Conservation (phyloP, 179 eudicot species). For the Spergularia azorica region DNA sequence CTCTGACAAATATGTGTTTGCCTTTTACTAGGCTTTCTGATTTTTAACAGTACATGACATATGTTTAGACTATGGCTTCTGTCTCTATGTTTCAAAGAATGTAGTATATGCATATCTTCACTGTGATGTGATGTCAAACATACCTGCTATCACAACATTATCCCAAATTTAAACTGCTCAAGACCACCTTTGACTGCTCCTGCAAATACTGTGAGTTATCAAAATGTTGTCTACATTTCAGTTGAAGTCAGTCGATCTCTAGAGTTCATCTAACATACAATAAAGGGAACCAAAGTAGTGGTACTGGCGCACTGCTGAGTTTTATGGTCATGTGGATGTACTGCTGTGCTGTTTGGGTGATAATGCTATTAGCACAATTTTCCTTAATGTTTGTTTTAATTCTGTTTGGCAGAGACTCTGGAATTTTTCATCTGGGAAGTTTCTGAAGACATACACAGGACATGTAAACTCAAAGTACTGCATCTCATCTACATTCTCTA, state of each 20-base stretch:
- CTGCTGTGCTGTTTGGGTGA: slow-evolving; percentile 2
- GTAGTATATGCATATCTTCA: too few relatives aligned
- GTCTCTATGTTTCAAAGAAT: too few relatives aligned
- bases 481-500: slow-evolving; percentile 76
- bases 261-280: background rate
- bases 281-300: background rate
- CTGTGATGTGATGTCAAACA: too few relatives aligned
- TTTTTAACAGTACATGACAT: too few relatives aligned
- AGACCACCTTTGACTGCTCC: too few relatives aligned
- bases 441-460: slow-evolving; percentile 86
- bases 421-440: slow-evolving; percentile 88
- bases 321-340: slow-evolving; percentile 1
- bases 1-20: too few relatives aligned
- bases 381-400: background rate
- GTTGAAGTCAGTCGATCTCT: background rate
- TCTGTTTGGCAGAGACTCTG: slow-evolving; percentile 73
- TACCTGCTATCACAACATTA: too few relatives aligned
- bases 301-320: background rate
- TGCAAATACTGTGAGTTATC: too few relatives aligned
- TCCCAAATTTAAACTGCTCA: too few relatives aligned
- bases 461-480: slow-evolving; percentile 85
- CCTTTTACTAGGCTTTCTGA: too few relatives aligned
- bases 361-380: background rate
- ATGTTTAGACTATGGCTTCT: too few relatives aligned
- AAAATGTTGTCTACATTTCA: too few relatives aligned